A percentile compares a stretch with the other conserved stretches of the same genome.
These are phyloP conservation scores for Berberis thunbergii DNA, from an alignment of 164 flowering plant species.

Conservation along the genomic window DNA sequence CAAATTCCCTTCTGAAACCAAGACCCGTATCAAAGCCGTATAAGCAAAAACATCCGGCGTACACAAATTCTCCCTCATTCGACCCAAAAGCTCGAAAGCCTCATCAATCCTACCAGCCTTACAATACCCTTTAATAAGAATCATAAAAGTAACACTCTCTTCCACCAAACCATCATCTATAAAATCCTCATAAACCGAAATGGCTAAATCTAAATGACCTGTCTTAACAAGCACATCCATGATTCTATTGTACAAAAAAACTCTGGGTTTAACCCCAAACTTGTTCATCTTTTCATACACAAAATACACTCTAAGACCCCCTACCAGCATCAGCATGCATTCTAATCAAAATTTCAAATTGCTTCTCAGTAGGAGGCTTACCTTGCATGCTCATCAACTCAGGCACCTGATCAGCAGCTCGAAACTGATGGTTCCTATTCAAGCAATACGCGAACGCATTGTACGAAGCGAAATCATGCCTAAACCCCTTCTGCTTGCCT, in stretches of 20 bases:
- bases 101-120: constrained; percentile 58
- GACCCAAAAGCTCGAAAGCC: constrained; percentile 44
- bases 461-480: constrained; percentile 62
- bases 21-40: constrained; percentile 68
- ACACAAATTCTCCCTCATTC: constrained; percentile 64
- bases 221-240: constrained; percentile 77
- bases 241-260: constrained; percentile 70
- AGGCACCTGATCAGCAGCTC: constrained; percentile 84
- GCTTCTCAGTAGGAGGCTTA: constrained; percentile 74
- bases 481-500: constrained; percentile 87
- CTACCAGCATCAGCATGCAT: constrained; percentile 77
- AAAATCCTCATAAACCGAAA: constrained; percentile 79
- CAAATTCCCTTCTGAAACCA: constrained; percentile 53
- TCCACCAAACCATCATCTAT: constrained; percentile 60
- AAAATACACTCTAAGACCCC: constrained; percentile 70
- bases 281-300: constrained; percentile 89
- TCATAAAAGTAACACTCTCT: constrained; percentile 81
- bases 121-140: constrained; percentile 75
- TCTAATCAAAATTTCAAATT: constrained; percentile 86
- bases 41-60: constrained; percentile 95
- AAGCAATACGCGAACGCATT: constrained; percentile 85
- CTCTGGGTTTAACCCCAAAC: constrained; percentile 64
- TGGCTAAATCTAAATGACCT: constrained; percentile 62
- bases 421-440: constrained; percentile 51
- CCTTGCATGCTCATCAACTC: constrained; percentile 90